These are phyloP conservation scores for Cutaneotrichosporon cavernicola DNA, from an alignment of 1,284 basidiomycete genomes.

Conservation along the genomic window DNA sequence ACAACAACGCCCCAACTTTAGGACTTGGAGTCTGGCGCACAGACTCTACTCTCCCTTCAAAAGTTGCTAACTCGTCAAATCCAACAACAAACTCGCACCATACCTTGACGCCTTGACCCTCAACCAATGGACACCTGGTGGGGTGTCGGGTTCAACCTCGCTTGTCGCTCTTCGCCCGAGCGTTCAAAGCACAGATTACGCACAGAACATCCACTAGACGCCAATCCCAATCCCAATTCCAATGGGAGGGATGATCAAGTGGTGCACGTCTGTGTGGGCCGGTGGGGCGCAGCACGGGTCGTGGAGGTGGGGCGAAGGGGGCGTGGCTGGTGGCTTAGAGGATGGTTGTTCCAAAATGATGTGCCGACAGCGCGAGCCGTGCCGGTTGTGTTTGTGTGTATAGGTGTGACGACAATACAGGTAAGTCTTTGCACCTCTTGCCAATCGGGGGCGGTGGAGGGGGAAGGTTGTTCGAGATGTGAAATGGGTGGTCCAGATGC, in stretches of 20 bases:
- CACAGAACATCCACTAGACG: neutral
- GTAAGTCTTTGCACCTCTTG: neutral
- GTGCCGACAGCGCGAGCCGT: neutral
- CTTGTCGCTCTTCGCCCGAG: neutral
- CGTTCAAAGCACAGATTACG: neutral
- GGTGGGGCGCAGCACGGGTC: neutral
- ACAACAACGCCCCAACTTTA: neutral
- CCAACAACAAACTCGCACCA: neutral
- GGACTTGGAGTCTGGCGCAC: neutral
- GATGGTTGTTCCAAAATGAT: neutral
- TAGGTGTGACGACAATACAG: neutral
- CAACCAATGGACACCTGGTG: neutral
- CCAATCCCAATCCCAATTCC: neutral
- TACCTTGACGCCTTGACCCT: neutral
- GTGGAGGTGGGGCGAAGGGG: neutral
- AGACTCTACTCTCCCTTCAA: neutral
- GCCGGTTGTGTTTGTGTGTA: neutral
- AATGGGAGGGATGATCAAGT: neutral
- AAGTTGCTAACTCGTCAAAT: conserved; percentile 2
- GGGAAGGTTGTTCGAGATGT: neutral
- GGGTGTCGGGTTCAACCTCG: neutral
- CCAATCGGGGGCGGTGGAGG: neutral
- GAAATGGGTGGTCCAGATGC: neutral
- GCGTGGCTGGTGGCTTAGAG: neutral
- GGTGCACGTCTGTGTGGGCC: neutral